phyloP scores from a whole-genome alignment of 768 basidiomycete genomes.

The Gelatoporia subvermispora region DNA sequence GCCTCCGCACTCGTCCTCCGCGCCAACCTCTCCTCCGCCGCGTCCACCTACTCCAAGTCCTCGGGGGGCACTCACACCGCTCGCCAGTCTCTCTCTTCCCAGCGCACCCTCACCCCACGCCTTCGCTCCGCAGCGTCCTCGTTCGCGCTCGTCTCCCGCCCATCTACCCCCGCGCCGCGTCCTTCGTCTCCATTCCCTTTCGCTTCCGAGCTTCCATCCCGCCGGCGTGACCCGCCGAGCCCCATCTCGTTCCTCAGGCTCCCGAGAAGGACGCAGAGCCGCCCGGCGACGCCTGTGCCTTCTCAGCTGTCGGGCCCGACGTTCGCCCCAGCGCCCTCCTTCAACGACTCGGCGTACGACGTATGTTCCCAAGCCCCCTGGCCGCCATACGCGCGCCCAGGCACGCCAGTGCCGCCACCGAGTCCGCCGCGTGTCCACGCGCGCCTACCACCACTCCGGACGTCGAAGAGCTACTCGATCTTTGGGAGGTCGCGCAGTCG shows the following conservation, averaged over 20 bases:
- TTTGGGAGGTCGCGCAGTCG: neutral
- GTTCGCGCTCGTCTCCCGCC: conserved; percentile 5
- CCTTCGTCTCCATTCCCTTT: conserved; percentile 5
- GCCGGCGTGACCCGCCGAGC: conserved; percentile 8
- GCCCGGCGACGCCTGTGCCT: conserved; percentile 2
- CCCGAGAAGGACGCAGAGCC: conserved; percentile 1
- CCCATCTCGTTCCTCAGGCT: conserved; percentile 7
- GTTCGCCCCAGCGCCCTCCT: conserved; percentile 11
- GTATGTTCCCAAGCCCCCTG: conserved; percentile 1
- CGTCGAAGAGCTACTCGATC: conserved; percentile 8
- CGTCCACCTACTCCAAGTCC: conserved; percentile 6
- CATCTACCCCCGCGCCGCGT: conserved; percentile 6
- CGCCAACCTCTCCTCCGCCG: conserved; percentile 1
- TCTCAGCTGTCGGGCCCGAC: neutral
- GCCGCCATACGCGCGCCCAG: conserved; percentile 14
- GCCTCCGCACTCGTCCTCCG: conserved; percentile 24
- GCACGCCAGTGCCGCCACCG: conserved; percentile 3
- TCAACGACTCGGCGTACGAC: conserved; percentile 12
- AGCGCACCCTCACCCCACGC: conserved; percentile 1
- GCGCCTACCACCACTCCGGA: conserved; percentile 14
- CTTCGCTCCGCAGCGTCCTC: neutral
- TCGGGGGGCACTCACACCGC: conserved; percentile 8
- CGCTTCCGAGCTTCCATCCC: conserved; percentile 7
- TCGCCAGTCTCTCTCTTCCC: conserved; percentile 11
- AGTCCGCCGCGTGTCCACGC: conserved; percentile 8